phyloP scores from a whole-genome alignment of 129 eudicot genomes.

The Flaveria brownii region DNA sequence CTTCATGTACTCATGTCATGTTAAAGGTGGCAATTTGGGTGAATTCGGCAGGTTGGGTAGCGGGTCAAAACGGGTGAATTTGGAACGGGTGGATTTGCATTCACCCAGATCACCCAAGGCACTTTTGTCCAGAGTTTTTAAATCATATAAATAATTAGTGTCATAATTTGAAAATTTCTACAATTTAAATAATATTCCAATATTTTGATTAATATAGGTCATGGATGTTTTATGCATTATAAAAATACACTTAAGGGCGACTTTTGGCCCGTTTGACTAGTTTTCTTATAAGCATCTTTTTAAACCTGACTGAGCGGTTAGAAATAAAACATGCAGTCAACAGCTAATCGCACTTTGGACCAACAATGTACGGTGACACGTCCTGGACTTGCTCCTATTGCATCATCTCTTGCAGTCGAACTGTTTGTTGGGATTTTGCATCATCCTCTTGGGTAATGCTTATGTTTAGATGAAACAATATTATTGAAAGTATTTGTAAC shows the following conservation, averaged over 20 bases:
- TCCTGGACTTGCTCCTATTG: slow-evolving; percentile 97
- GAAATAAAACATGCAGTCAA: slow-evolving; percentile 60
- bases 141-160: background rate
- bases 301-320: background rate
- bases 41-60: background rate
- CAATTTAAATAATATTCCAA: background rate
- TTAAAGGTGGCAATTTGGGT: background rate
- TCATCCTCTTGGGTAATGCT: slow-evolving; percentile 81
- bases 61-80: background rate
- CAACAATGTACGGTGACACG: slow-evolving; percentile 99
- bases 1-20: background rate
- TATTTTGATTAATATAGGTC: background rate
- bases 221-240: background rate
- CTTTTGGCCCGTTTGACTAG: background rate
- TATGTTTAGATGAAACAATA: background rate
- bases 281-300: background rate
- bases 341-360: slow-evolving; percentile 92
- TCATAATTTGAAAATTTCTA: background rate
- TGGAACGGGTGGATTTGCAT: too few species aligned
- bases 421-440: slow-evolving; percentile 83
- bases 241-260: background rate
- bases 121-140: background rate
- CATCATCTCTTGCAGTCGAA: slow-evolving; percentile 92
- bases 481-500: background rate
- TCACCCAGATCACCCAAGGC: too few species aligned